A percentile compares a stretch with the other conserved stretches of the same genome.
Conservation (phyloP, 345 rosid genomes). For the Boechera retrofracta region DNA sequence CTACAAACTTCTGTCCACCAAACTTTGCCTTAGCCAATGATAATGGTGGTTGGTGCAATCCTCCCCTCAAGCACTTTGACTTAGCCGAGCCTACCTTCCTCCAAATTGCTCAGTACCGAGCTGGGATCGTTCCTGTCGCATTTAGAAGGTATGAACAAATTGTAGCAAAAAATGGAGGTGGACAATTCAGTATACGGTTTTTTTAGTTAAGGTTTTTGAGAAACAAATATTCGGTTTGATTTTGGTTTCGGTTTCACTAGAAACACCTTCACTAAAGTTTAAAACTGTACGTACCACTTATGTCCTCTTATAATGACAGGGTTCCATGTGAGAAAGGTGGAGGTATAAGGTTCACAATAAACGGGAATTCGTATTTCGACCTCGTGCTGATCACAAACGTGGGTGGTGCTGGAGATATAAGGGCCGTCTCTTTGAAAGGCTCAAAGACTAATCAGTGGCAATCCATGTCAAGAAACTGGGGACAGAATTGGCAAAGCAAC, state of each 20-base stretch:
- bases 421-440: slow-evolving; percentile 64
- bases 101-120: slow-evolving; percentile 61
- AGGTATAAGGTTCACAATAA: slow-evolving; percentile 64
- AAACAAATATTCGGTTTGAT: background rate
- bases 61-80: slow-evolving; percentile 69
- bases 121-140: slow-evolving; percentile 63
- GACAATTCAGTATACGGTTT: background rate
- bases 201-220: background rate
- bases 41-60: slow-evolving; percentile 74
- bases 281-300: background rate
- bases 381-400: slow-evolving; percentile 67
- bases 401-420: slow-evolving; percentile 69
- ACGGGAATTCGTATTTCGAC: slow-evolving; percentile 66
- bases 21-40: slow-evolving; percentile 55
- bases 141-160: slow-evolving; percentile 50
- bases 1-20: slow-evolving; percentile 67
- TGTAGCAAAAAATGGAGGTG: background rate
- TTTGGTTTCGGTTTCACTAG: background rate
- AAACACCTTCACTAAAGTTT: background rate
- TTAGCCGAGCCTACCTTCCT: slow-evolving; percentile 65
- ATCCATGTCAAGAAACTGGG: slow-evolving; percentile 73
- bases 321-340: slow-evolving; percentile 61
- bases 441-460: slow-evolving; percentile 61
- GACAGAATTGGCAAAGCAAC: slow-evolving; percentile 75
- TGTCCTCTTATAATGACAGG: slow-evolving; percentile 39